Conservation (phyloP, 2,329 filamentous ascomycete species). For the Aspergillus hortae region DNA sequence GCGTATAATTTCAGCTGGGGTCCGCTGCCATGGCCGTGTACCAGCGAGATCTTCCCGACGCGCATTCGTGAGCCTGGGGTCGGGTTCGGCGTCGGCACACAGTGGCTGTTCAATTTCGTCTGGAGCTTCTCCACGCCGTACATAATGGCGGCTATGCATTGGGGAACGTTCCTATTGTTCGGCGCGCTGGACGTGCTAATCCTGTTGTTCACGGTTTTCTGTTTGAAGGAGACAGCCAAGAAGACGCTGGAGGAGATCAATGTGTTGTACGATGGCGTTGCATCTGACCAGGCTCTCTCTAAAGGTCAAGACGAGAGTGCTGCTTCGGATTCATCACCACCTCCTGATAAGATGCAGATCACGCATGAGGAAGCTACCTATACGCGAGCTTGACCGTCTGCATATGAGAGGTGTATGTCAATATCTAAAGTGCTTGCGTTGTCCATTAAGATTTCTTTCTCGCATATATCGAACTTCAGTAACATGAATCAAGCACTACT, state of each 20-base stretch:
- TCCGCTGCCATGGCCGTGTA: constrained; percentile 32
- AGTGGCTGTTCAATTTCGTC: constrained; percentile 43
- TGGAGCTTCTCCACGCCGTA: constrained; percentile 40
- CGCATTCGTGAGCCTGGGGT: constrained; percentile 39
- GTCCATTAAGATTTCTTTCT: too few species aligned
- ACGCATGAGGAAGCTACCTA: too few species aligned
- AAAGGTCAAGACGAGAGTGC: too few species aligned
- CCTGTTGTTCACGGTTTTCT: constrained; percentile 31
- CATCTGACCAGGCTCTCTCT: too few species aligned
- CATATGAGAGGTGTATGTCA: too few species aligned
- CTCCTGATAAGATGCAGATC: too few species aligned
- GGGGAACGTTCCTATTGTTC: constrained; percentile 42
- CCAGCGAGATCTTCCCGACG: constrained; percentile 38
- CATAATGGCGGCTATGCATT: constrained; percentile 38
- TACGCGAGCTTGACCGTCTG: too few species aligned
- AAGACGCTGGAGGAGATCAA: constrained; percentile 41
- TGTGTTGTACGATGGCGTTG: constrained; percentile 25
- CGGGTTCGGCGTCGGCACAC: constrained; percentile 34
- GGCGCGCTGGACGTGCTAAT: constrained; percentile 36
- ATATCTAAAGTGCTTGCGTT: too few species aligned
- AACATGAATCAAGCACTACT: too few species aligned
- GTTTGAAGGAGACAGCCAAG: constrained; percentile 38
- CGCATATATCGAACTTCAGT: too few species aligned
- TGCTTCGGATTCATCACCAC: too few species aligned
- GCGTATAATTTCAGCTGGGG: constrained; percentile 25